These are phyloP conservation scores for Circinella umbellata DNA, from an alignment of 371 early-diverging fungal genomes.

Conservation along the genomic window DNA sequence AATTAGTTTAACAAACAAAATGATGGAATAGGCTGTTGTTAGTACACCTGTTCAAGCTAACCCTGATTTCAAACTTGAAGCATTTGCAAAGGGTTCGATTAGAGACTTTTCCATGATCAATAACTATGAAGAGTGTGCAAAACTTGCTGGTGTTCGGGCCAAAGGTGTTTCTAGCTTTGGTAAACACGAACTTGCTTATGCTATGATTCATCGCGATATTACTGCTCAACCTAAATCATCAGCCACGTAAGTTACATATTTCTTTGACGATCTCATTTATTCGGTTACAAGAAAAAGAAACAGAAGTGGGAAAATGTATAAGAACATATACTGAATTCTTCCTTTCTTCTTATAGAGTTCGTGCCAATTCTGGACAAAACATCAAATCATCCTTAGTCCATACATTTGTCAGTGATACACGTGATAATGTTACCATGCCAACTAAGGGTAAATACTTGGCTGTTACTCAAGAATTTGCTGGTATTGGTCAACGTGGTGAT, in stretches of 20 bases:
- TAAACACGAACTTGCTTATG: constrained; percentile 72
- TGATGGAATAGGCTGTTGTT: constrained; percentile 12
- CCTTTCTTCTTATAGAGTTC: constrained; percentile 58
- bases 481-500: constrained; percentile 82
- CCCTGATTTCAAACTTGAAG: constrained; percentile 39
- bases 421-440: constrained; percentile 79
- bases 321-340: too few relatives aligned
- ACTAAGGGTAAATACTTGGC: constrained; percentile 70
- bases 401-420: constrained; percentile 67
- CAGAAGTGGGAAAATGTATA: background rate
- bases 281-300: too few relatives aligned
- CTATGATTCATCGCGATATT: constrained; percentile 76
- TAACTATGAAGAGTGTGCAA: constrained; percentile 34
- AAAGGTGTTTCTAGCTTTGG: constrained; percentile 31
- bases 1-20: too few relatives aligned
- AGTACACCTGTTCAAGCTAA: constrained; percentile 41
- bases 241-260: constrained; percentile 50
- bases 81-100: constrained; percentile 40
- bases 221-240: constrained; percentile 71
- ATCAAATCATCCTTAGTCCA: constrained; percentile 80
- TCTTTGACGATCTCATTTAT: too few relatives aligned
- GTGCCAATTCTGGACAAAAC: constrained; percentile 82
- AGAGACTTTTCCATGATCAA: constrained; percentile 48
- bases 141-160: constrained; percentile 37
- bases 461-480: constrained; percentile 50